Base-by-base conservation (phyloP, 306 rosid species). In the Vigna nakashimae region DNA sequence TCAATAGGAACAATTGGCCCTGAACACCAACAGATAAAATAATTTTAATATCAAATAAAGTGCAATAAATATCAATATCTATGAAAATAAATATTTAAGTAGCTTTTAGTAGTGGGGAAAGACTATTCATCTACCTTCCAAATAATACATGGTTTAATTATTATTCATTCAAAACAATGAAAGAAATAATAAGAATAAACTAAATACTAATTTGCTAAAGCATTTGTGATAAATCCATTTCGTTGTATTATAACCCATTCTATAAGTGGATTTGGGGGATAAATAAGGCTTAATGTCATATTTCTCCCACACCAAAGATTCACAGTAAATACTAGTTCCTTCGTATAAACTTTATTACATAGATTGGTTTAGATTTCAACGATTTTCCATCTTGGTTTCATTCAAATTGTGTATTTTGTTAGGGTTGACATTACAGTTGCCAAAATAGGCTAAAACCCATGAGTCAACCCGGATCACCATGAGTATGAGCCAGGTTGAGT, bases 1-100 rank as follows among this genome's bases (percentile, higher is more conserved):
- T 91, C 83, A 94, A 76, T 83, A 85, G 90, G 87, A 94, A 94
- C 76, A 94, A 78, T 86, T 94, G 98, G 76, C 86, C 86, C 98
- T 94, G 81, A 67, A 85, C n/a, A 49, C 71, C 73, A 84, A 65
- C 46, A 82, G 22, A 65, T 66, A 43, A 69, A 77, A 65, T n/a
- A 30, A 60, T 48, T 83, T 70, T 8, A 28, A 22, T 46, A 17
- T 30, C 55, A 49, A 81, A 65, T 8, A 67, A 69, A 77, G 57
- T 24, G 55, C 72, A 4, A 79, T 7, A 75, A 43, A 69, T 7
- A 60, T n/a, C 60, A 24, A 51, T 71, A 40, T 14, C 36, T 7
- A 22, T 69, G 18, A 45, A 62, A 22, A 17, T 53, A 16, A 72
- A 80, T 56, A 59, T 63, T 55, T 52, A 65, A 45, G 70, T 42